Evolutionary conservation across 805 yeast species (phyloP), one percentile per base, ranked within the genome.

Genomic region (Hanseniaspora singularis): DNA sequence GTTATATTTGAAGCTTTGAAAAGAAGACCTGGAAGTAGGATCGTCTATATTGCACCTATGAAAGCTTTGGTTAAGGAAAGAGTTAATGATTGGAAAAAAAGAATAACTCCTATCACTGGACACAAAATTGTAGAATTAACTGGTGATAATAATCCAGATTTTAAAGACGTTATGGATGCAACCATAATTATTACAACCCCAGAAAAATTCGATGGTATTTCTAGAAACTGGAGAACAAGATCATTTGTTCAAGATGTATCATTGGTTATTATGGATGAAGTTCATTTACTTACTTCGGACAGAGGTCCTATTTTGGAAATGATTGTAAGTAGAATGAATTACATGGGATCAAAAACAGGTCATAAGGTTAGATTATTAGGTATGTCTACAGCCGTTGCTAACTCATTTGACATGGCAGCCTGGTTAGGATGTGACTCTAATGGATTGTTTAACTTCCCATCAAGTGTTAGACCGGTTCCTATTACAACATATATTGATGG

Each of bases 261-360:
- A 54, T 65, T 92, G 14, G 70, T 92, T 52, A 85, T 92, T 48
- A 89, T 92, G 60, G 98, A 92, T 69, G 98, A 92, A 66, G 95
- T 92, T 1, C 98, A 92, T 69, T 67, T 92, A 57, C 71, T 92
- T 49, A 97, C 94, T 52, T 97, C 94, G 71, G 98, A 92, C 50
- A 78, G 98, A 68, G 98, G 98, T 55, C 87, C 96, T 3, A 97
- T 92, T 20, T 79, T 92, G 52, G 98, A 92, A 62, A 87, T 96
- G 19, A 71, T 88, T 52, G 96, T 88, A 2, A 94, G 96, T 5
- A 77, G 97, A 66, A 81, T 87, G 89, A 63, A 63, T 40, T 60
- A 62, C 42, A 60, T 63, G 45, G 55, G 65, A 2, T 55, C 64
- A 3, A 95, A 84, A 77, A 66, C 82, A 77, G 19, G 84, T 76